These are phyloP conservation scores for Aegilops umbellulata DNA, from an alignment of 176 grass and related monocot genomes.

Conservation along the genomic window DNA sequence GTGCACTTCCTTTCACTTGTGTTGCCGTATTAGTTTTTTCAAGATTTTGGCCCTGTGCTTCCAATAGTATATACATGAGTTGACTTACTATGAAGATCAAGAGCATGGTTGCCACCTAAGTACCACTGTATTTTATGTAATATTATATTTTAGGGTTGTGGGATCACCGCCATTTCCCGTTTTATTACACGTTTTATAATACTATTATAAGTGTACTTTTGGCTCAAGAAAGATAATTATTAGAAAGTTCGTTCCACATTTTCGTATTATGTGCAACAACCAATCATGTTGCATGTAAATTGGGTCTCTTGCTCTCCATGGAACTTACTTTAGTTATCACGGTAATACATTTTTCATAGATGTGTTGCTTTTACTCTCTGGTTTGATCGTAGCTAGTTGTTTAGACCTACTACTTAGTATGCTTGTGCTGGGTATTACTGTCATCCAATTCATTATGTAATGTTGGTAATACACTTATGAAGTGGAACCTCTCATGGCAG, in stretches of 20 bases:
- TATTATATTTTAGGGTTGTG: background rate
- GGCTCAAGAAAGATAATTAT: background rate
- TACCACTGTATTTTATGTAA: background rate
- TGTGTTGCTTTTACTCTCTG: background rate
- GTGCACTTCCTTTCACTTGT: background rate
- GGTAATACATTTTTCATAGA: background rate
- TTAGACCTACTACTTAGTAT: background rate
- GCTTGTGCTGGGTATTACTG: background rate
- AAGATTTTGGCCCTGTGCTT: too few relatives aligned
- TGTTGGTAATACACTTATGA: background rate
- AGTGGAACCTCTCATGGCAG: background rate
- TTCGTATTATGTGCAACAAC: background rate
- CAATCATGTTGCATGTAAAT: conserved; percentile 8
- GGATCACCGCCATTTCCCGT: background rate
- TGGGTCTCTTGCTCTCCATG: background rate
- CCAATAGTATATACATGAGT: too few relatives aligned
- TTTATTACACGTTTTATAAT: background rate
- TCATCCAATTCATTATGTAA: background rate
- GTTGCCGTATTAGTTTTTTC: background rate
- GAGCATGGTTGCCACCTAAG: background rate
- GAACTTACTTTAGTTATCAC: background rate
- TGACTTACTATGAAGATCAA: background rate
- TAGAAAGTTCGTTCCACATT: background rate
- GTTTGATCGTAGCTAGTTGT: background rate
- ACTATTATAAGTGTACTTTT: background rate